These are phyloP conservation scores for Leccinum fibrillosum DNA, from an alignment of 768 basidiomycete genomes.

Conservation along the genomic window DNA sequence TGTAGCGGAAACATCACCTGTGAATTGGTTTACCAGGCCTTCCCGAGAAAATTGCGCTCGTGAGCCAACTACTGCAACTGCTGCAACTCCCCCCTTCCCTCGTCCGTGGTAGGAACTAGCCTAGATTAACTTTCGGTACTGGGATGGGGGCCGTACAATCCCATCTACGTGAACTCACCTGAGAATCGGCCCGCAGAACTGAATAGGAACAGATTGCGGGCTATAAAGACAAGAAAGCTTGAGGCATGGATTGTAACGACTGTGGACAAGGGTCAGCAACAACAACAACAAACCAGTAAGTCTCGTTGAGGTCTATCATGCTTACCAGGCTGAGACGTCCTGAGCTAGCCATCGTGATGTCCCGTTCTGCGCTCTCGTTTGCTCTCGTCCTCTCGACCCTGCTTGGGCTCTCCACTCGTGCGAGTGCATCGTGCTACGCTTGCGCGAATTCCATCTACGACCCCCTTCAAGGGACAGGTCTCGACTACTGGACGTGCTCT, in stretches of 20 bases:
- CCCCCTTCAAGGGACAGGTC: background rate
- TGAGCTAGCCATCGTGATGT: background rate
- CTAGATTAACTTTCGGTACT: too few species aligned
- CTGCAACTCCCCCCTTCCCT: too few species aligned
- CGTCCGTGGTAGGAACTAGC: too few species aligned
- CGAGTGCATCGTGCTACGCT: background rate
- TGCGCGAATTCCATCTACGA: conserved; percentile 5
- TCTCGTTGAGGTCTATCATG: background rate
- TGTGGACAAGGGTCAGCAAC: background rate
- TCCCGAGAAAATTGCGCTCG: too few species aligned
- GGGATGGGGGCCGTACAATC: too few species aligned
- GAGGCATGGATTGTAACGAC: background rate
- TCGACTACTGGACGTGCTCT: conserved; percentile 9
- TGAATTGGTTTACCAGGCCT: too few species aligned
- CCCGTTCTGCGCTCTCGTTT: background rate
- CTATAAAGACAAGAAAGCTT: background rate
- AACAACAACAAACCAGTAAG: background rate
- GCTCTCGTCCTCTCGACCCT: background rate
- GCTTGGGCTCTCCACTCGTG: background rate
- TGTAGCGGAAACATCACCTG: too few species aligned
- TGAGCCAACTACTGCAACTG: too few species aligned
- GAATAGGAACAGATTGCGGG: too few species aligned
- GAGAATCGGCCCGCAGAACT: too few species aligned
- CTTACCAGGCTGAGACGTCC: background rate
- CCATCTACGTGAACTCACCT: too few species aligned